phyloP scores from a whole-genome alignment of 1,139 yeast genomes.

The Hanseniaspora gamundiae region DNA sequence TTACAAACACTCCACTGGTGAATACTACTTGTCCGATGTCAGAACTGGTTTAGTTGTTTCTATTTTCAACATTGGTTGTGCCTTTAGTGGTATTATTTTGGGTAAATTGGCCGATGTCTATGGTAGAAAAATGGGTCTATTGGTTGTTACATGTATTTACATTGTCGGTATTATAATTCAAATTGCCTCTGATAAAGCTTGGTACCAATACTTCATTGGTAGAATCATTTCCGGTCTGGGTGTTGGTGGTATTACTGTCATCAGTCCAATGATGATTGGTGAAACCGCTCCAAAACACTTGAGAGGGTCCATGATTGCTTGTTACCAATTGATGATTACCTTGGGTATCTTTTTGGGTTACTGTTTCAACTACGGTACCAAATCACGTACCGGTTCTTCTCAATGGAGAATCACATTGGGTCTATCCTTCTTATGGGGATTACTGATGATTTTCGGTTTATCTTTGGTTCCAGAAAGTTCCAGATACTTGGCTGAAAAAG shows the following conservation, averaged over 20 bases:
- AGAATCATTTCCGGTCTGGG: conserved; percentile 55
- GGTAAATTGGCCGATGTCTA: conserved; percentile 43
- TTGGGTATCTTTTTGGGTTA: conserved; percentile 53
- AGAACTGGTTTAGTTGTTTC: conserved; percentile 56
- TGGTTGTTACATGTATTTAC: conserved; percentile 44
- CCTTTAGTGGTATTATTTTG: conserved; percentile 51
- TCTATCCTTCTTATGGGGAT: conserved; percentile 34
- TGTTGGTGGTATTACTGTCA: conserved; percentile 52
- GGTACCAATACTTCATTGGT: conserved; percentile 49
- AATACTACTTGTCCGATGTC: conserved; percentile 35
- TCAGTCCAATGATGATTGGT: conserved; percentile 52
- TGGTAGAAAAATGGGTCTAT: conserved; percentile 53
- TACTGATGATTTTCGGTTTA: conserved; percentile 40
- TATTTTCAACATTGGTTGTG: conserved; percentile 62
- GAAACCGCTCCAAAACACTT: conserved; percentile 57
- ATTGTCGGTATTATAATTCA: conserved; percentile 54
- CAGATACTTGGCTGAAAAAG: conserved; percentile 48
- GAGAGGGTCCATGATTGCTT: conserved; percentile 55
- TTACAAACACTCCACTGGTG: conserved; percentile 20
- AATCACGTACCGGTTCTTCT: conserved; percentile 34
- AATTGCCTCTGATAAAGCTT: conserved; percentile 38
- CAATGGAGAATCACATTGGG: conserved; percentile 60
- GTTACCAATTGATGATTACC: conserved; percentile 56
- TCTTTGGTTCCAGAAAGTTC: conserved; percentile 68
- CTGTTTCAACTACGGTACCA: conserved; percentile 49